Percentiles rank a stretch among this genome's conserved stretches.
These are phyloP conservation scores for Penicillium sp. DNA, from an alignment of 2,329 filamentous ascomycete genomes.

Conservation along the genomic window DNA sequence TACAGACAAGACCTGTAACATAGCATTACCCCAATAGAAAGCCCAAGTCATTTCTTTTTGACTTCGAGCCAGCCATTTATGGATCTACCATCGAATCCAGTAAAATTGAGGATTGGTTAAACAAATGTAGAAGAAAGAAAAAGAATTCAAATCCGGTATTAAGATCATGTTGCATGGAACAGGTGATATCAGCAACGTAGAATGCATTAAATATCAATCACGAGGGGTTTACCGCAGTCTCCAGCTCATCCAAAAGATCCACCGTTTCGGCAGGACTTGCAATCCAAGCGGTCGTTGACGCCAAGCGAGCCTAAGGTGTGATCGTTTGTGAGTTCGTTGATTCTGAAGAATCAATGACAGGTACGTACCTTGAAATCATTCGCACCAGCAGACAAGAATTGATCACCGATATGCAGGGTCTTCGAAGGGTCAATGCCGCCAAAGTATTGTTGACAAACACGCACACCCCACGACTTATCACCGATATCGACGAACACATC, in stretches of 20 bases:
- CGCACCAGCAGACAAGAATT: constrained; percentile 90
- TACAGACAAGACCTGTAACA: background rate
- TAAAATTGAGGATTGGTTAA: background rate
- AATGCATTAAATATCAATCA: background rate
- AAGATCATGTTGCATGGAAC: background rate
- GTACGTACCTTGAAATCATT: constrained; percentile 84
- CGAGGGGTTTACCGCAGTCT: constrained; percentile 9
- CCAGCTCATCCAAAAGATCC: constrained; percentile 76
- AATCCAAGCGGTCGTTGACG: constrained; percentile 96
- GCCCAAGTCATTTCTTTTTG: background rate
- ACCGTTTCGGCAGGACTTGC: constrained; percentile 90
- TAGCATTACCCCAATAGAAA: background rate
- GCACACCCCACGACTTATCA: constrained; percentile 94
- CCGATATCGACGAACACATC: constrained; percentile 99
- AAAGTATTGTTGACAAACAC: constrained; percentile 89
- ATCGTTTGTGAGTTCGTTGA: background rate
- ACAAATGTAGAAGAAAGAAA: background rate
- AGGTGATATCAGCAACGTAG: background rate
- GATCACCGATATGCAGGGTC: constrained; percentile 91
- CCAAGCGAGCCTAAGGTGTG: constrained; percentile 64
- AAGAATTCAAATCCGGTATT: background rate
- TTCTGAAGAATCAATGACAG: background rate
- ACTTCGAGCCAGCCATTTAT: background rate
- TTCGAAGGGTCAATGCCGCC: constrained; percentile 71
- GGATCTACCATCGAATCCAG: background rate